phyloP scores from a whole-genome alignment of 805 yeast species.

The Metschnikowia cerradonensis region DNA sequence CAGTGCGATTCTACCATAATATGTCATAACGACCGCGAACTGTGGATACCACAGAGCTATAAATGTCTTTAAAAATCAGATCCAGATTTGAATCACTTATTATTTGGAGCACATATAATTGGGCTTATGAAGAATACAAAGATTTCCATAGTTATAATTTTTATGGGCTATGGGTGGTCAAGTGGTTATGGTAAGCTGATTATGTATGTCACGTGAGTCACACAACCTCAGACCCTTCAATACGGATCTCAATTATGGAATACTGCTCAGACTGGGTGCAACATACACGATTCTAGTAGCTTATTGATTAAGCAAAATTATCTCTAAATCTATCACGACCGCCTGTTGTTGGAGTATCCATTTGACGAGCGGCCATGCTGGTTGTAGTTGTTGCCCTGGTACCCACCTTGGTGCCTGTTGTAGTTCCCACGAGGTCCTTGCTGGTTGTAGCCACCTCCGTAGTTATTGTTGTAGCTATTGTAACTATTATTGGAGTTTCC shows the following conservation, averaged over 20 bases:
- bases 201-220: neutral
- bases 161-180: no score
- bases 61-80: neutral
- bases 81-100: no score
- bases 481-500: neutral
- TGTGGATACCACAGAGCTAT: neutral
- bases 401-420: slow-evolving; percentile 6
- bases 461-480: neutral
- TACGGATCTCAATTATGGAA: neutral
- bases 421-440: neutral
- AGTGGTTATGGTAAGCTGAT: neutral
- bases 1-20: neutral
- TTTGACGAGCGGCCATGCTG: neutral
- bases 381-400: neutral
- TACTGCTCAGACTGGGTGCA: neutral
- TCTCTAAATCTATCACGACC: neutral
- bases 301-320: neutral
- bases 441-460: slow-evolving; percentile 5
- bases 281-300: neutral
- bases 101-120: no score
- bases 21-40: neutral
- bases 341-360: slow-evolving; percentile 2
- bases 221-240: neutral
- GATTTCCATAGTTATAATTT: no score
- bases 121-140: no score